Evolutionary conservation across 163 green algal species (phyloP).

Genomic region (Scenedesmus sp.): DNA sequence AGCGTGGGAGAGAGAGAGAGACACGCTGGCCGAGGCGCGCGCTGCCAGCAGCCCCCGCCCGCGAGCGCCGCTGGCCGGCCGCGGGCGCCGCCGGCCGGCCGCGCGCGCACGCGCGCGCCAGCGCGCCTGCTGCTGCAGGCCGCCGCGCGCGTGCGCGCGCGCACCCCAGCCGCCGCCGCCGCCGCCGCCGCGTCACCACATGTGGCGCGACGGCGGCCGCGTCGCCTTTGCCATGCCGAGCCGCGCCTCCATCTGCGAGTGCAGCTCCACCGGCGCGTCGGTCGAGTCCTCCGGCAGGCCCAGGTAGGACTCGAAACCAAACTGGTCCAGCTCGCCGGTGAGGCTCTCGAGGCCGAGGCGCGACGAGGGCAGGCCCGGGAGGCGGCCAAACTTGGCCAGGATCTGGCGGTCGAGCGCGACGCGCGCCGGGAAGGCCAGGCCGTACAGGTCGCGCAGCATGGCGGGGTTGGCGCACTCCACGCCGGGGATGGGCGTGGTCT

Average conservation of each 20-base stretch:
- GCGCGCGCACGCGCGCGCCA: too few relatives aligned
- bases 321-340: conserved; percentile 86
- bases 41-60: too few relatives aligned
- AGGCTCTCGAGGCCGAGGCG: conserved; percentile 79
- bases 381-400: conserved; percentile 75
- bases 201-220: conserved; percentile 51
- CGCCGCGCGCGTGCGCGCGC: too few relatives aligned
- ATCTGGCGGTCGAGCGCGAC: conserved; percentile 90
- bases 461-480: conserved; percentile 11
- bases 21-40: too few relatives aligned
- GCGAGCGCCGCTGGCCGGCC: too few relatives aligned
- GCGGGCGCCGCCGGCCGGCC: too few relatives aligned
- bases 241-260: conserved; percentile 79
- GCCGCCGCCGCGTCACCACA: conserved; percentile 42
- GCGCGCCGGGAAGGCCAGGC: conserved; percentile 77
- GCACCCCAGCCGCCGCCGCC: too few relatives aligned
- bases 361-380: conserved; percentile 73
- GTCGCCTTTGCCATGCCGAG: conserved; percentile 61
- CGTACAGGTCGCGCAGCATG: conserved; percentile 87
- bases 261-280: conserved; percentile 63
- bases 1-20: too few relatives aligned
- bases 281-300: conserved; percentile 56
- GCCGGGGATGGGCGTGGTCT: conserved; percentile 11
- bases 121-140: too few relatives aligned
- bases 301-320: conserved; percentile 84